These are phyloP conservation scores for Misopates orontium DNA, from an alignment of 257 asterid genomes.

Conservation along the genomic window DNA sequence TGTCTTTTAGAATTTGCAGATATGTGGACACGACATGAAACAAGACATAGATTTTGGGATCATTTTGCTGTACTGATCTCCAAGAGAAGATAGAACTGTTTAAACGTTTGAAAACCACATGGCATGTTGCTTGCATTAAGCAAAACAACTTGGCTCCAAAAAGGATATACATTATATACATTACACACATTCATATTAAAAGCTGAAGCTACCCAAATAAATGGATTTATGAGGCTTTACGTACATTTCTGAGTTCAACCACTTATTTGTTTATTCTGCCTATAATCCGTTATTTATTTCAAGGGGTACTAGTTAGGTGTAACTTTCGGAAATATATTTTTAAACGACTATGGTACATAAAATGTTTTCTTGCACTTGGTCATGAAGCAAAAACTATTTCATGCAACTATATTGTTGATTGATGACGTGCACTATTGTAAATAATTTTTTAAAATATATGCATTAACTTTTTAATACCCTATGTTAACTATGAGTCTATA, in stretches of 20 bases:
- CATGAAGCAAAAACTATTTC: too few relatives aligned
- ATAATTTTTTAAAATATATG: too few relatives aligned
- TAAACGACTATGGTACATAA: neutral
- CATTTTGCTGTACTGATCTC: too few relatives aligned
- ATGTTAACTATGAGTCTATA: too few relatives aligned
- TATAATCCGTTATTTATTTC: too few relatives aligned
- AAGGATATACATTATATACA: neutral
- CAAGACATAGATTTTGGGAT: too few relatives aligned
- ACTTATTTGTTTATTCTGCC: neutral
- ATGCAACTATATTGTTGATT: too few relatives aligned
- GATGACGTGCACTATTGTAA: too few relatives aligned
- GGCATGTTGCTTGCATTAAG: constrained; percentile 17
- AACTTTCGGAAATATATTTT: neutral
- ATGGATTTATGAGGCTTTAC: constrained; percentile 1
- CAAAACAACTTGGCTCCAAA: constrained; percentile 25
- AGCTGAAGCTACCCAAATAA: neutral
- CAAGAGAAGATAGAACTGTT: neutral
- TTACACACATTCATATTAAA: constrained; percentile 6
- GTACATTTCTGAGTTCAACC: neutral
- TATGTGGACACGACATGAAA: too few relatives aligned
- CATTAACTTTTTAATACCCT: too few relatives aligned
- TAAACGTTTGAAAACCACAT: constrained; percentile 15
- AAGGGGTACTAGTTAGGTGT: too few relatives aligned
- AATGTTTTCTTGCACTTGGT: neutral
- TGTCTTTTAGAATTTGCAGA: too few relatives aligned